A percentile compares a stretch with the other conserved stretches of the same genome.
phyloP scores from a whole-genome alignment of 75 land plant genomes.

The Azolla pinnata region DNA sequence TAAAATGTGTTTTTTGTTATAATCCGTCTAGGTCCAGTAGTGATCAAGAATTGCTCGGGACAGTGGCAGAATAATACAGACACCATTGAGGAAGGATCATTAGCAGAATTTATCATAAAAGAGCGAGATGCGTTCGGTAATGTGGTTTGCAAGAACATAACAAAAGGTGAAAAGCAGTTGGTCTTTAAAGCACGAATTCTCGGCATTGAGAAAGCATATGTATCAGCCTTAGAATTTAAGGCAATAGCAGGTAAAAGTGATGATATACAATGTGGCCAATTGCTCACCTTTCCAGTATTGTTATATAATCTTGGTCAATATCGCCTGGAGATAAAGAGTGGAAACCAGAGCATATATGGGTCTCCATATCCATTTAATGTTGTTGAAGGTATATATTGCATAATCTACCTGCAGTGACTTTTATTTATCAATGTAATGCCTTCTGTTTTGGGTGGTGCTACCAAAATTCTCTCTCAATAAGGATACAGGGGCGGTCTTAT shows the following conservation, averaged over 20 bases:
- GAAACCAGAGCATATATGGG: slow-evolving; percentile 1
- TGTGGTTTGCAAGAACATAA: background rate
- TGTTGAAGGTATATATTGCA: slow-evolving; percentile 1
- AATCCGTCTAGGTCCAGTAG: background rate
- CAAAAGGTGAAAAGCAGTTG: slow-evolving; percentile 1
- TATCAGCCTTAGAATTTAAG: background rate
- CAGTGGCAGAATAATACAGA: background rate
- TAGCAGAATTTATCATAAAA: background rate
- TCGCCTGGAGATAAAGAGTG: background rate
- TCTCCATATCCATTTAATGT: background rate
- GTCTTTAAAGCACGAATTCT: background rate
- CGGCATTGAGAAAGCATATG: background rate
- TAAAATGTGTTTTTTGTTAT: too few relatives aligned
- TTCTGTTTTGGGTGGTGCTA: background rate
- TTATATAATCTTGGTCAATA: background rate
- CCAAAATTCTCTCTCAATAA: too few relatives aligned
- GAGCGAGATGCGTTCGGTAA: slow-evolving; percentile 1
- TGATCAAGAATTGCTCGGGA: background rate
- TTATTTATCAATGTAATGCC: background rate
- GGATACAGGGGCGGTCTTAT: too few relatives aligned
- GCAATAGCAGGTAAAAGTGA: background rate
- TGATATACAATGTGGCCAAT: background rate
- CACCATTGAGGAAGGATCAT: background rate
- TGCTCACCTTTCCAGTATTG: background rate
- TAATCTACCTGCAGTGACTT: background rate